phyloP scores from a whole-genome alignment of 352 stramenopile genomes.

The Pythium periplocum region DNA sequence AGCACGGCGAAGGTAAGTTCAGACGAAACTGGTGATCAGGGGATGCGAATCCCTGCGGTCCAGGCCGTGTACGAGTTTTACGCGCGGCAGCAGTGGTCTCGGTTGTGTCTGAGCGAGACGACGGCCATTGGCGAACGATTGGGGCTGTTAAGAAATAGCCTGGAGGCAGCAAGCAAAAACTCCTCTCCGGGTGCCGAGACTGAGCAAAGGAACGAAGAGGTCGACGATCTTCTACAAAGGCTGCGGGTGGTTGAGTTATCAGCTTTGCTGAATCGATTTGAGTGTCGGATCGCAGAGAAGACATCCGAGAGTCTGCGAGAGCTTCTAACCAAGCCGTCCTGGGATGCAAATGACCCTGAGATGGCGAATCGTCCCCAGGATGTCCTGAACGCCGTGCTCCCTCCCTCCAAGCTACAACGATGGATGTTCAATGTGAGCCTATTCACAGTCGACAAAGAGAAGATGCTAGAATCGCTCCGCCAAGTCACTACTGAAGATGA shows the following conservation, averaged over 20 bases:
- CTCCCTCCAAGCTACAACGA: slow-evolving; percentile 2
- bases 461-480: slow-evolving; percentile 10
- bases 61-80: slow-evolving; percentile 26
- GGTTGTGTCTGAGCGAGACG: slow-evolving; percentile 16
- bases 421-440: slow-evolving; percentile 22
- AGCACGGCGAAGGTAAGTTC: too few species aligned
- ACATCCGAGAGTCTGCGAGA: slow-evolving; percentile 16
- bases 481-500: slow-evolving; percentile 20
- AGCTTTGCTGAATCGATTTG: slow-evolving; percentile 30
- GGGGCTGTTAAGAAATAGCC: too few species aligned
- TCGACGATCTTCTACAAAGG: too few species aligned
- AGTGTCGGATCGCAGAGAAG: slow-evolving; percentile 26
- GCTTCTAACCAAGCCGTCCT: background rate
- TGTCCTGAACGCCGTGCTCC: slow-evolving; percentile 11
- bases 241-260: slow-evolving; percentile 5
- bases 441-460: slow-evolving; percentile 3
- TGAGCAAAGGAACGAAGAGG: too few species aligned
- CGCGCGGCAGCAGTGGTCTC: slow-evolving; percentile 22
- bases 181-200: too few species aligned
- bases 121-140: slow-evolving; percentile 18
- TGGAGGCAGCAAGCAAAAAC: too few species aligned
- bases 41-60: slow-evolving; percentile 10
- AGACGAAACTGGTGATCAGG: too few species aligned
- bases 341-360: background rate
- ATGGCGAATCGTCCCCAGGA: background rate